Evolutionary conservation across 352 stramenopile species (phyloP).

Genomic region (Phytopythium litorale): DNA sequence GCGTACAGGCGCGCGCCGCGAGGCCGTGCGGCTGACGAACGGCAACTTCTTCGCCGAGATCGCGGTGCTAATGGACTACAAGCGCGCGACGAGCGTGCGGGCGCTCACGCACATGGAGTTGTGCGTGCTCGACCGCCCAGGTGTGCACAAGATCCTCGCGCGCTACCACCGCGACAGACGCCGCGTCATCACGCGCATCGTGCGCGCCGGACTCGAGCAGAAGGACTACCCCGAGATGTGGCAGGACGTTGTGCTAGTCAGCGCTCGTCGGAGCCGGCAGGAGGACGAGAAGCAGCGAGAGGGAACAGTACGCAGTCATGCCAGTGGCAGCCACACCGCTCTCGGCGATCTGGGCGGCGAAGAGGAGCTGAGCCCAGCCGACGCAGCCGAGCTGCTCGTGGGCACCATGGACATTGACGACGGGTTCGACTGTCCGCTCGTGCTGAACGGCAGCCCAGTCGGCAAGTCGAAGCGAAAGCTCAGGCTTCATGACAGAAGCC

Average conservation of each 20-base stretch:
- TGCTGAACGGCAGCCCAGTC: neutral
- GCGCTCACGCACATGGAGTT: slow-evolving; percentile 21
- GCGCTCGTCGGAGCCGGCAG: neutral
- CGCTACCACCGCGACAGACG: slow-evolving; percentile 16
- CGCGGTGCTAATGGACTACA: slow-evolving; percentile 22
- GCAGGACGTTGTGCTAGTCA: slow-evolving; percentile 5
- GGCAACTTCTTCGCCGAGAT: slow-evolving; percentile 18
- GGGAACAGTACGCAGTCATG: neutral
- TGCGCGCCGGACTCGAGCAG: slow-evolving; percentile 13
- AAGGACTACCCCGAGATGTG: slow-evolving; percentile 20
- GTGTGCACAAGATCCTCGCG: slow-evolving; percentile 16
- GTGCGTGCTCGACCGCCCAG: slow-evolving; percentile 8
- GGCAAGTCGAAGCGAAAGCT: neutral
- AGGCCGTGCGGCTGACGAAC: slow-evolving; percentile 3
- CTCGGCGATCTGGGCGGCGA: neutral
- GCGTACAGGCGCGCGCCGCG: slow-evolving; percentile 1
- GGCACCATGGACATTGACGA: slow-evolving; percentile 3
- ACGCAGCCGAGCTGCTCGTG: slow-evolving; percentile 10
- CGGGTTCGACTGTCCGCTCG: neutral
- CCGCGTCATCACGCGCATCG: slow-evolving; percentile 16
- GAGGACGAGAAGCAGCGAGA: neutral
- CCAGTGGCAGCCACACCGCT: neutral
- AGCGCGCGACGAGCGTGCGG: slow-evolving; percentile 13
- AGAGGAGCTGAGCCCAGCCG: neutral
- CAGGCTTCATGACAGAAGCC: neutral